These are phyloP conservation scores for Sporisorium iseilematis-ciliati DNA, from an alignment of 1,284 basidiomycete species.

Conservation along the genomic window DNA sequence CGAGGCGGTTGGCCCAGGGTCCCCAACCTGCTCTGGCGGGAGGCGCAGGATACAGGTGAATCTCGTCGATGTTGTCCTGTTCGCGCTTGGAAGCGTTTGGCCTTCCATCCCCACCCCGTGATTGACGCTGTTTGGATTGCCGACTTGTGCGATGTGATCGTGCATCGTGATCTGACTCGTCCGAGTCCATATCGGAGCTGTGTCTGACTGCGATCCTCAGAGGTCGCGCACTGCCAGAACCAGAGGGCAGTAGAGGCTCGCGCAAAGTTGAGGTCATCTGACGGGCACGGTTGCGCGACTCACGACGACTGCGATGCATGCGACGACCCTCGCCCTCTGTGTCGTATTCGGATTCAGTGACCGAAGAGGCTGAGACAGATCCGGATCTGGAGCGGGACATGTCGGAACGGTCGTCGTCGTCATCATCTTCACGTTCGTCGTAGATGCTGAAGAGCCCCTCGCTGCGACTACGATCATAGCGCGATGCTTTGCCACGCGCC, in stretches of 20 bases:
- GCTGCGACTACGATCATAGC: conserved; percentile 12
- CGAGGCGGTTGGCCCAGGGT: conserved; percentile 54
- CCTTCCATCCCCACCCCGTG: conserved; percentile 4
- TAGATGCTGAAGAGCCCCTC: conserved; percentile 45
- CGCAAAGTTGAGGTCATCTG: conserved; percentile 49
- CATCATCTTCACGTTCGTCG: conserved; percentile 33
- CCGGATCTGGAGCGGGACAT: conserved; percentile 41
- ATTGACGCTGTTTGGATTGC: conserved; percentile 13
- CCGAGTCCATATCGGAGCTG: conserved; percentile 28
- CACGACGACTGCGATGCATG: conserved; percentile 21
- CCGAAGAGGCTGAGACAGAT: conserved; percentile 47
- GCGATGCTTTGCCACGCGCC: conserved; percentile 20
- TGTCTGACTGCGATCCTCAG: conserved; percentile 17
- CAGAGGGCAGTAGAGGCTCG: conserved; percentile 47
- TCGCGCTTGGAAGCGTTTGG: conserved; percentile 8
- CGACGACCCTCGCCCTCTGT: conserved; percentile 40
- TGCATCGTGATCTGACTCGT: conserved; percentile 22
- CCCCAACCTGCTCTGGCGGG: conserved; percentile 50
- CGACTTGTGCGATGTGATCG: conserved; percentile 3
- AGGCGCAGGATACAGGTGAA: conserved; percentile 47
- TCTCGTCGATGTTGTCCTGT: conserved; percentile 29
- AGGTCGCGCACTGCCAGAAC: conserved; percentile 25
- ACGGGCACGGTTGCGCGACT: conserved; percentile 48
- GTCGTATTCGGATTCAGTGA: conserved; percentile 48
- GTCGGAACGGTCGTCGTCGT: conserved; percentile 34